phyloP scores from a whole-genome alignment of 192 early-diverging fungal species.

The Coemansia sp. region DNA sequence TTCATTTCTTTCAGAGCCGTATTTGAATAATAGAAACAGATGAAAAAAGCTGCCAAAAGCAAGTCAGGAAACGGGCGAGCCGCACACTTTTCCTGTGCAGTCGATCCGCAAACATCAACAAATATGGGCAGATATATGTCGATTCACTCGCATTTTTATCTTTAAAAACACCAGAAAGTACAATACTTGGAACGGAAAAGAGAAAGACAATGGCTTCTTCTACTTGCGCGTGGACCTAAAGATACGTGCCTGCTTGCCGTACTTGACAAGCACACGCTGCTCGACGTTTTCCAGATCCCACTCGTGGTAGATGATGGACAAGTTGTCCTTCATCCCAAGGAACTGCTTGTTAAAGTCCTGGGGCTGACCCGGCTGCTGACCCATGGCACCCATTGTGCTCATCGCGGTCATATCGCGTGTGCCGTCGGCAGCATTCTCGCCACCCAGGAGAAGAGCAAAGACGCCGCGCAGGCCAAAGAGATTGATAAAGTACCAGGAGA shows the following conservation, averaged over 20 bases:
- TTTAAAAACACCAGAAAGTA: neutral
- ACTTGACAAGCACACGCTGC: slow-evolving; percentile 74
- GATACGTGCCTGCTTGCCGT: slow-evolving; percentile 58
- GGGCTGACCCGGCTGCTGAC: slow-evolving; percentile 74
- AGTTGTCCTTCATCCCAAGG: slow-evolving; percentile 82
- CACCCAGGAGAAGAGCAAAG: slow-evolving; percentile 89
- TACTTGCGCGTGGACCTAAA: slow-evolving; percentile 42
- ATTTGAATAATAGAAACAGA: neutral
- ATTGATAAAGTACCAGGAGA: slow-evolving; percentile 99
- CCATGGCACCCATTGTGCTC: slow-evolving; percentile 78
- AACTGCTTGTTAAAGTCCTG: slow-evolving; percentile 85
- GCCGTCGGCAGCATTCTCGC: slow-evolving; percentile 84
- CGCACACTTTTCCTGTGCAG: too few species aligned
- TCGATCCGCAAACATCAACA: neutral
- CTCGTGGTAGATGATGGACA: slow-evolving; percentile 78
- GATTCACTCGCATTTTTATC: neutral
- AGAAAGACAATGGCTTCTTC: neutral
- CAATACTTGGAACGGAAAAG: neutral
- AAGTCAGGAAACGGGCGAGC: too few species aligned
- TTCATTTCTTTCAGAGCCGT: slow-evolving; percentile 50
- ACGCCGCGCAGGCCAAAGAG: slow-evolving; percentile 92
- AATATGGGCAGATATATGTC: neutral
- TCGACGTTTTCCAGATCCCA: slow-evolving; percentile 83
- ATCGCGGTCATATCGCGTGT: slow-evolving; percentile 91
- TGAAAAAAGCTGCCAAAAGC: neutral